Evolutionary conservation across 2,329 filamentous ascomycete species (phyloP), one percentile per base, ranked within the genome.

Genomic region (Hypoxylon sp.): DNA sequence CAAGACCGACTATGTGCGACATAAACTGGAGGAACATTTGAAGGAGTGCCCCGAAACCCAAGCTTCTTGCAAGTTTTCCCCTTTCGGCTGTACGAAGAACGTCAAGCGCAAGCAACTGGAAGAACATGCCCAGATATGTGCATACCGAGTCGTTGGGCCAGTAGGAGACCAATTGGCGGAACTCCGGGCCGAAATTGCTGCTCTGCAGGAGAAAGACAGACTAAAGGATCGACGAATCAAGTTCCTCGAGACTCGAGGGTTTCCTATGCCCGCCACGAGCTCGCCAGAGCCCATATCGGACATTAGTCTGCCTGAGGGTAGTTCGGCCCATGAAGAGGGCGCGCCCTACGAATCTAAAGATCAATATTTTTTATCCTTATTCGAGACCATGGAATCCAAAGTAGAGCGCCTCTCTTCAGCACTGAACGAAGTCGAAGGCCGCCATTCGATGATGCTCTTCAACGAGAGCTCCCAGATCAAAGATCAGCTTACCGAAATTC

Each of bases 391-490:
- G 71, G 86, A 89, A 73, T 83, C 75, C 76, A 86, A 82, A 77
- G 85, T 90, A 46, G 86, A 88, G 71, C 84, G 87, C 53, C 78
- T 90, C 2, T 85, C 87, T 55, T 84, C 87, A 61, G 85, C 84
- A 46, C 74, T 90, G 39, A 86, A 84, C 19, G 87, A 89, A 64
- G 81, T 89, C 54, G 88, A 90, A 74, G 86, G 85, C 3, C 84
- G 87, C 53, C 87, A 90, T 74, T 87, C 84, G 33, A 85, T 89
- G 78, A 85, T 87, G 83, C 83, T 88, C 8, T 83, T 90, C 74
- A 90, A 89, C 72, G 87, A 90, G 76, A 85, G 87, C 4, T 83
- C 88, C 74, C 87, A 86, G 6, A 85, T 90, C 67, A 87, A 88
- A 63, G 87, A 90, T 65, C 87, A 90, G 76, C 83, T 90, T n/a